Evolutionary conservation across 2,329 filamentous ascomycete genomes (phyloP), one percentile per base, ranked within the genome.

Genomic region (Nothomitra cinnamomea): DNA sequence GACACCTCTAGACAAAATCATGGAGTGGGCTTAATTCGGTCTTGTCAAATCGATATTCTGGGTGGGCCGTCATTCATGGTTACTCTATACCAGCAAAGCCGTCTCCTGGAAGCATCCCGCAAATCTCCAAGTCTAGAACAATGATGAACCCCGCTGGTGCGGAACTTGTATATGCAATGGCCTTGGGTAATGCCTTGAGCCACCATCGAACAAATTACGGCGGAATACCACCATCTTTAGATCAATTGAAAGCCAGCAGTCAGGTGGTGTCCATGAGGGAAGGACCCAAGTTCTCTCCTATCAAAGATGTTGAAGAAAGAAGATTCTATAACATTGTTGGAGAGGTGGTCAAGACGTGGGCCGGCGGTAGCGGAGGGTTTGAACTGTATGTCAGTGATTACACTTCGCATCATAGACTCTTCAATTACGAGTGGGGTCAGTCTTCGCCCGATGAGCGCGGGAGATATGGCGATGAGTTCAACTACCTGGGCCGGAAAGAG

Each of bases 321-420:
- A 70, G 60, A 0, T 94, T 82, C 61, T 79, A 75, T 60, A 79
- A 95, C 62, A 63, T 94, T 1, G 70, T 86, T 17, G 87, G 77
- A 1, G 76, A 89, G 61, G 78, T 94, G 1, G 75, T 88, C 48
- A 80, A 75, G 58, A 68, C 73, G 0, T 77, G 70, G 58, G 61
- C 67, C 13, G 63, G 60, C 7, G 21, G 47, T 24, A 64, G 67
- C 40, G 72, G 75, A 24, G 75, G 67, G 54, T 66, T 77, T 12
- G 77, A 79, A 3, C 58, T 95, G 0, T 88, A 88, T 70, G 69
- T 94, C 17, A 84, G 85, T 0, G 89, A 95, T 65, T 95, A 89
- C 64, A 94, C 87, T 0, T 69, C 77, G 51, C 87, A 95, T 61
- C 61, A 71, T 0, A 56, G 61, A 1, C 80, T 95, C 55, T 82